phyloP scores from a whole-genome alignment of 1,284 basidiomycete species.

The Anthracocystis setariae region DNA sequence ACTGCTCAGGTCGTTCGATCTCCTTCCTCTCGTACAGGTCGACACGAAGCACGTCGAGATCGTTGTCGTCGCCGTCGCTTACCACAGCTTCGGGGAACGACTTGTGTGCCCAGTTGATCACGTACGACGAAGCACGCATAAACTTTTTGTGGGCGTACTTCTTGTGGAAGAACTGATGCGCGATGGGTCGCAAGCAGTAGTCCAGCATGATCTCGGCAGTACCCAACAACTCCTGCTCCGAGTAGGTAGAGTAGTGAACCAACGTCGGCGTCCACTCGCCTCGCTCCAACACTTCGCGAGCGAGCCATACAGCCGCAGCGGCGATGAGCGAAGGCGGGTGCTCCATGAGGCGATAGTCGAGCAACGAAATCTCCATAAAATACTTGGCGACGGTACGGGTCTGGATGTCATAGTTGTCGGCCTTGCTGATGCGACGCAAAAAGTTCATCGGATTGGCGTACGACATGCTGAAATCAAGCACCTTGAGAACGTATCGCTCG shows the following conservation, averaged over 20 bases:
- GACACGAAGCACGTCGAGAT: conserved; percentile 54
- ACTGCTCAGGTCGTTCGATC: conserved; percentile 49
- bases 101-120: conserved; percentile 62
- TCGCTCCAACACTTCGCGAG: conserved; percentile 81
- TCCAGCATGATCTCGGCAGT: conserved; percentile 93
- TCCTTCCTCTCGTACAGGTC: conserved; percentile 54
- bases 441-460: conserved; percentile 95
- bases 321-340: conserved; percentile 86
- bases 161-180: conserved; percentile 63
- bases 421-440: conserved; percentile 74
- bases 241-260: conserved; percentile 90
- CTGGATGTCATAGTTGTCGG: conserved; percentile 76
- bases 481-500: conserved; percentile 90
- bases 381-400: conserved; percentile 86
- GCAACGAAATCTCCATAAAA: conserved; percentile 82
- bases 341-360: conserved; percentile 86
- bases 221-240: conserved; percentile 83
- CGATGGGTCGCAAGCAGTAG: conserved; percentile 71
- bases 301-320: conserved; percentile 91
- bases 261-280: conserved; percentile 84
- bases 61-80: conserved; percentile 40
- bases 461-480: conserved; percentile 88
- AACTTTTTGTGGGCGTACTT: conserved; percentile 68
- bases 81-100: conserved; percentile 60
- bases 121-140: conserved; percentile 64